phyloP scores from a whole-genome alignment of 257 asterid genomes.

The Plantago elongata region DNA sequence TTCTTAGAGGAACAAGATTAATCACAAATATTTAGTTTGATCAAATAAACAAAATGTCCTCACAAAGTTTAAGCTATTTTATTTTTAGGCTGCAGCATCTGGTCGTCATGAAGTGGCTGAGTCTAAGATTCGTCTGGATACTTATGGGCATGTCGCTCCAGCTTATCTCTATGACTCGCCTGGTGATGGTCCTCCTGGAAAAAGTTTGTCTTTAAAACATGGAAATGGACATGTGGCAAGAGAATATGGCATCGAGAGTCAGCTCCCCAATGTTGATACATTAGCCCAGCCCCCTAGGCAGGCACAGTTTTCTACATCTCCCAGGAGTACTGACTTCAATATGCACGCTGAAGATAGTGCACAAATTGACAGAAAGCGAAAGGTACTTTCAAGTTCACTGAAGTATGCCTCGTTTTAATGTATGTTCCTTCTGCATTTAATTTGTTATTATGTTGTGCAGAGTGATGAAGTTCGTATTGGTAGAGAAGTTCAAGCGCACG shows the following conservation, averaged over 20 bases:
- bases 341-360: slow-evolving; percentile 29
- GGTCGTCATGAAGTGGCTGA: slow-evolving; percentile 41
- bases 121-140: slow-evolving; percentile 35
- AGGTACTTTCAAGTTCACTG: slow-evolving; percentile 44
- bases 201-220: slow-evolving; percentile 37
- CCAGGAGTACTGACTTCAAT: slow-evolving; percentile 28
- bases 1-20: neutral
- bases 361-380: slow-evolving; percentile 44
- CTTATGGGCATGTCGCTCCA: slow-evolving; percentile 35
- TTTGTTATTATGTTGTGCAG: slow-evolving; percentile 34
- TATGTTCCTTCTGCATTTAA: slow-evolving; percentile 10
- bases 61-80: slow-evolving; percentile 18
- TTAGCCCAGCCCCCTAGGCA: slow-evolving; percentile 31
- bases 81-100: slow-evolving; percentile 38
- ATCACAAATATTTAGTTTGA: slow-evolving; percentile 4
- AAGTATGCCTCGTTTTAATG: slow-evolving; percentile 2
- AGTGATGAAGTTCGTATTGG: slow-evolving; percentile 64
- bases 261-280: slow-evolving; percentile 32
- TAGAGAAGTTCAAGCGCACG: slow-evolving; percentile 68
- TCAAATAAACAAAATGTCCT: slow-evolving; percentile 21
- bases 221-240: slow-evolving; percentile 60
- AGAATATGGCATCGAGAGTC: slow-evolving; percentile 63
- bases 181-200: slow-evolving; percentile 37
- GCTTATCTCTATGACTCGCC: slow-evolving; percentile 29
- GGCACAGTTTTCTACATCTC: slow-evolving; percentile 30